A percentile compares a stretch with the other conserved stretches of the same genome.
These are phyloP conservation scores for Spirogloea muscicola DNA, from an alignment of 139 green algal species.

Conservation along the genomic window DNA sequence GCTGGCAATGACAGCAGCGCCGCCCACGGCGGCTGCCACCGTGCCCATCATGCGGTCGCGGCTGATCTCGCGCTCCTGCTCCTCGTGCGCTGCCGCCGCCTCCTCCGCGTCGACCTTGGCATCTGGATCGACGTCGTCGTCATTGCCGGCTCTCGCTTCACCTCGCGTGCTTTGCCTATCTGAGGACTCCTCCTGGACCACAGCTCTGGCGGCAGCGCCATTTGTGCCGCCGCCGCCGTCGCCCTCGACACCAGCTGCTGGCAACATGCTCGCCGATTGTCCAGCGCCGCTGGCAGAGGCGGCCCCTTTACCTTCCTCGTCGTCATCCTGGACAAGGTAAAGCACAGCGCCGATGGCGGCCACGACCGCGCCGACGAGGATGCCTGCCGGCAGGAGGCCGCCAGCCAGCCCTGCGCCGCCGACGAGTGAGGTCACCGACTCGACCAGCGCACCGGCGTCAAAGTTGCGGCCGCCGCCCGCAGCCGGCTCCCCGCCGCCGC, in stretches of 20 bases:
- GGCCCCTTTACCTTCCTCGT: not conserved
- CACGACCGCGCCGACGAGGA: not conserved
- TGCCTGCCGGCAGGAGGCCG: not conserved
- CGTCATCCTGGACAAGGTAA: not conserved
- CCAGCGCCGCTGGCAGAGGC: not conserved
- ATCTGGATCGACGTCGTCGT: not conserved
- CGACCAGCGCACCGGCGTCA: not conserved
- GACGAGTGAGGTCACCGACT: not conserved
- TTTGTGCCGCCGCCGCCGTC: not conserved
- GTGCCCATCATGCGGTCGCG: not conserved
- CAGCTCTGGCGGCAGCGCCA: no score
- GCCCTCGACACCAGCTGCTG: not conserved
- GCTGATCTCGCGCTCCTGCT: not conserved
- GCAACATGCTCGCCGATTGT: not conserved
- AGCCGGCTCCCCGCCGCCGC: not conserved
- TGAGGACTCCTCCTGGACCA: not conserved
- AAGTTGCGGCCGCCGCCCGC: no score
- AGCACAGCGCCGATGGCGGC: not conserved
- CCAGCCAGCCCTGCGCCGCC: not conserved
- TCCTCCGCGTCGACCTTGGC: not conserved
- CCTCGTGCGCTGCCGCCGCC: not conserved
- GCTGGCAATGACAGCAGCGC: no score
- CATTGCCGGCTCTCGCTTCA: not conserved
- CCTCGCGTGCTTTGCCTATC: slow-evolving; percentile 1
- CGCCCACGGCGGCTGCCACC: slow-evolving; percentile 6